Conservation (phyloP, 139 green algal species). For the Haematococcus sp. region DNA sequence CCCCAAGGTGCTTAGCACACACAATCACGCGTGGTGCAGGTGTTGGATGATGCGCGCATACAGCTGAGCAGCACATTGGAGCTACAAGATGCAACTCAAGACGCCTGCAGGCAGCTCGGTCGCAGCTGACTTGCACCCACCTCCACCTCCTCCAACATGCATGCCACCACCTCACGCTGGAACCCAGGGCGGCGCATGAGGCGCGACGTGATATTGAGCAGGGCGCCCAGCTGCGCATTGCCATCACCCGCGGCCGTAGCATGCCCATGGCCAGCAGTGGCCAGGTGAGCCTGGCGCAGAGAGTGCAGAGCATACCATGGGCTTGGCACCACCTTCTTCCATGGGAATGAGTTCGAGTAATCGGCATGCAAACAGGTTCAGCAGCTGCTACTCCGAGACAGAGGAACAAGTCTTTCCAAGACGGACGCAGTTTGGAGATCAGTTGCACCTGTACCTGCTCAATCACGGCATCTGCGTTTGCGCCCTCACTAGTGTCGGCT, state of each 20-base stretch:
- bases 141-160: conserved; percentile 34
- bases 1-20: no score
- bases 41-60: no score
- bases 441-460: no score
- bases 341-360: no score
- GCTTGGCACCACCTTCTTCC: no score
- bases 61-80: neutral
- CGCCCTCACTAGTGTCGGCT: no score
- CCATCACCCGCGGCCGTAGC: neutral
- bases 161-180: conserved; percentile 27
- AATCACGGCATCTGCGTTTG: no score
- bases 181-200: conserved; percentile 26
- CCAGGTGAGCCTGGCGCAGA: neutral
- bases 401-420: no score
- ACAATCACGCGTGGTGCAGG: neutral
- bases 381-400: neutral
- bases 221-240: neutral
- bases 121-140: no score
- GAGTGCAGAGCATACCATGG: neutral
- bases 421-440: no score
- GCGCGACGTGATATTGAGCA: neutral
- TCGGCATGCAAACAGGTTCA: neutral
- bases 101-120: no score
- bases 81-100: neutral
- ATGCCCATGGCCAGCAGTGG: neutral